These are phyloP conservation scores for Hyphopichia wangnamkhiaoensis DNA, from an alignment of 1,139 yeast species.

Conservation along the genomic window DNA sequence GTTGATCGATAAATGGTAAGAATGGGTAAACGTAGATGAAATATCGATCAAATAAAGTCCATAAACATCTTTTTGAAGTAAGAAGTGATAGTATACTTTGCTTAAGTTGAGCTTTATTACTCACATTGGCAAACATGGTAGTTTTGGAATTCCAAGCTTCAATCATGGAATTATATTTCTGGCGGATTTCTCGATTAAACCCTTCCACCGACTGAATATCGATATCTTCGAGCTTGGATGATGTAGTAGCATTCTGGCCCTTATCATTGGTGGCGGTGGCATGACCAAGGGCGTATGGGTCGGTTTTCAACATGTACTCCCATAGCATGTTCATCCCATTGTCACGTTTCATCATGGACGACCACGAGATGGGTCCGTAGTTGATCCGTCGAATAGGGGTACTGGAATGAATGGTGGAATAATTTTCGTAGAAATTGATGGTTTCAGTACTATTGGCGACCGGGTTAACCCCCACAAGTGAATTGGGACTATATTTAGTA, in stretches of 20 bases:
- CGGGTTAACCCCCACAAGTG: constrained; percentile 12
- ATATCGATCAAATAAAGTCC: constrained; percentile 11
- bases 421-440: constrained; percentile 31
- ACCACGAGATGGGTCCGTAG: constrained; percentile 40
- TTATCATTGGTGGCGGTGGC: too few relatives aligned
- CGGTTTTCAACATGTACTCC: constrained; percentile 26
- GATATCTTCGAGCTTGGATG: too few relatives aligned
- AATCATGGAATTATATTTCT: background rate
- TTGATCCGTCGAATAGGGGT: constrained; percentile 26
- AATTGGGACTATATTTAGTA: constrained; percentile 1
- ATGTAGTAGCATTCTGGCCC: too few relatives aligned
- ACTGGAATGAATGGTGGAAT: constrained; percentile 27
- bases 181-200: background rate
- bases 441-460: constrained; percentile 10
- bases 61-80: constrained; percentile 27
- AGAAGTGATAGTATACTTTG: constrained; percentile 14
- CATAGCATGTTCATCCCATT: constrained; percentile 38
- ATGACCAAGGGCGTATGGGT: background rate
- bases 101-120: background rate
- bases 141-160: background rate
- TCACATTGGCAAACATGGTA: background rate
- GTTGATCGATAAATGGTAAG: constrained; percentile 12
- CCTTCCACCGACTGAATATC: background rate
- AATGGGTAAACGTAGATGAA: constrained; percentile 11
- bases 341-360: constrained; percentile 45